These are phyloP conservation scores for Trypanosoma theileri DNA, from an alignment of 208 protist species.

Conservation along the genomic window DNA sequence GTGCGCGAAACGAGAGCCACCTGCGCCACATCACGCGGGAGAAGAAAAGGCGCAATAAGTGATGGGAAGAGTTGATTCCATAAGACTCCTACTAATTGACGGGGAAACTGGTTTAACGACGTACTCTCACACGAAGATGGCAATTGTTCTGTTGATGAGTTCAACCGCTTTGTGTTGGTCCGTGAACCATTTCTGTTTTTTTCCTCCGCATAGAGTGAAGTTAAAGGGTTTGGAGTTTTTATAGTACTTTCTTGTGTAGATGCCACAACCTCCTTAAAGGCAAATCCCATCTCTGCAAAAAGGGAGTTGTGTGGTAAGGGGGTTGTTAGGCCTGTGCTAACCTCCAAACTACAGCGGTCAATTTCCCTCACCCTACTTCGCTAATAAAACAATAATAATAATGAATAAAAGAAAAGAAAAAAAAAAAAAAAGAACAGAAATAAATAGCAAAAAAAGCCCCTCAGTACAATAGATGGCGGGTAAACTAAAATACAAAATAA, in stretches of 20 bases:
- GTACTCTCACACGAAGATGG: too few species aligned
- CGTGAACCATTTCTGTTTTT: too few species aligned
- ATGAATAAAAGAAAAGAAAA: background rate
- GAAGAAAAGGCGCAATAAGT: slow-evolving; percentile 32
- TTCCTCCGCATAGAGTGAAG: too few species aligned
- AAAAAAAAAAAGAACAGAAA: slow-evolving; percentile 29
- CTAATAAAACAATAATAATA: slow-evolving; percentile 11
- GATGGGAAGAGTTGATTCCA: slow-evolving; percentile 37
- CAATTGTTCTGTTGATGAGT: too few species aligned
- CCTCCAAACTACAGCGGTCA: too few species aligned
- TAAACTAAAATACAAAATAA: slow-evolving; percentile 10
- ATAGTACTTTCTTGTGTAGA: too few species aligned
- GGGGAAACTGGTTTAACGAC: too few species aligned
- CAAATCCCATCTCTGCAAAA: slow-evolving; percentile 1
- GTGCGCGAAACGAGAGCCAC: slow-evolving; percentile 27
- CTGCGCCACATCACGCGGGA: slow-evolving; percentile 27
- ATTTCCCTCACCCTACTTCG: too few species aligned
- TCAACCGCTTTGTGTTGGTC: too few species aligned
- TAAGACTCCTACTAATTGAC: slow-evolving; percentile 16
- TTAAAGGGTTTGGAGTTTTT: too few species aligned
- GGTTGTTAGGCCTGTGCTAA: too few species aligned
- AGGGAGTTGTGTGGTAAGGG: background rate
- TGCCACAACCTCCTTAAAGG: too few species aligned
- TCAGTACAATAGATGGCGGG: slow-evolving; percentile 2
- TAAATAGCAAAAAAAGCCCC: slow-evolving; percentile 6